A percentile compares a stretch with the other conserved stretches of the same genome.
These are phyloP conservation scores for Didymella pomorum DNA, from an alignment of 2,329 filamentous ascomycete species.

Conservation along the genomic window DNA sequence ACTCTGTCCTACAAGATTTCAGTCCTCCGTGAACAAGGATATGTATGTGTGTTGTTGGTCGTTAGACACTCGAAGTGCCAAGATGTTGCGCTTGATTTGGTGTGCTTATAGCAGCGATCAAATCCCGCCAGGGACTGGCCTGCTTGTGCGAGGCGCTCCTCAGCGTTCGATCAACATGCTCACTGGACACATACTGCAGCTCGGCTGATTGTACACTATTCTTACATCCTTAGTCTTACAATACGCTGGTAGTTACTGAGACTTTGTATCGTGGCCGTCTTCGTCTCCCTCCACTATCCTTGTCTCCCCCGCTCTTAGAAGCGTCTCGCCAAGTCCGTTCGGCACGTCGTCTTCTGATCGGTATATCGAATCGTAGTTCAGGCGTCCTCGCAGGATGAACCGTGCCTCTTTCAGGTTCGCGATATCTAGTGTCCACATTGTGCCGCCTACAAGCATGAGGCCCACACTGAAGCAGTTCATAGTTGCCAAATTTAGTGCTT, in stretches of 20 bases:
- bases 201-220: constrained; percentile 32
- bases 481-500: constrained; percentile 86
- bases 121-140: background rate
- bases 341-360: constrained; percentile 51
- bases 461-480: constrained; percentile 81
- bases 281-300: constrained; percentile 39
- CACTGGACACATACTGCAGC: background rate
- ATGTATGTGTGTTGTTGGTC: background rate
- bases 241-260: constrained; percentile 29
- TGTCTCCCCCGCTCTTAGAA: constrained; percentile 56
- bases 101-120: constrained; percentile 10
- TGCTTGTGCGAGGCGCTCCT: background rate
- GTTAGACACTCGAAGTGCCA: constrained; percentile 2
- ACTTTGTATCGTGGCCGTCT: constrained; percentile 17
- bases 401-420: constrained; percentile 61
- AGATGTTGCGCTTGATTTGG: constrained; percentile 10
- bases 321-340: constrained; percentile 35
- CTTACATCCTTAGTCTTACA: constrained; percentile 27
- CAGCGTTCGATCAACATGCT: background rate
- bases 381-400: constrained; percentile 65
- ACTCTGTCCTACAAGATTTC: background rate
- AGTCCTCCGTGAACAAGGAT: background rate
- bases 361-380: constrained; percentile 62
- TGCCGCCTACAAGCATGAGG: constrained; percentile 76
- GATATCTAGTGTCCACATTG: constrained; percentile 80